Base-by-base conservation (phyloP, 441 rosid genomes). In the Pelargonium cotyledonis region DNA sequence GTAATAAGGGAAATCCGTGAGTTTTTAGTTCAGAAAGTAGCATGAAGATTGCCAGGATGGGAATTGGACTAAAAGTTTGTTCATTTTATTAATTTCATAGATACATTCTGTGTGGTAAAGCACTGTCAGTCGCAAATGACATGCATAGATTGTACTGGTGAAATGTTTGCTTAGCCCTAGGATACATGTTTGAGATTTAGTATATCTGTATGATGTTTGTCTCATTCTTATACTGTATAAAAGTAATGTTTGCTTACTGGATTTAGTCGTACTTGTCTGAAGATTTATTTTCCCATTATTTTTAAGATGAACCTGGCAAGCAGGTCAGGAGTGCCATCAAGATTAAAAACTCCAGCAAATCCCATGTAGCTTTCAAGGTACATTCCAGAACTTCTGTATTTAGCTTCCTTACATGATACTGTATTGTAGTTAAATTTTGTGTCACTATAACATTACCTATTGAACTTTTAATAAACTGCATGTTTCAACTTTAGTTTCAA, bases 321-420 rank as follows among this genome's bases (percentile, higher is more conserved):
- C 99, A 94, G 78, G 97, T 83, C 10, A 86, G 96, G 74, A 94
- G 96, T n/a, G 99, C 97, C 18, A 84, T 94, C 74, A 91, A 80
- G 84, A 89, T 94, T 44, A 94, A 94, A 74, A 94, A 94, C 76
- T 88, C 84, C 0, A 91, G 96, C 94, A 88, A 89, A 76, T 94
- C 99, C 4, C 77, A 85, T 76, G 89, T 84, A 35, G 99, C 96
- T 2, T 94, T 94, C 78, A 94, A 91, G 96, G 99, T 94, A 73
- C 63, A 14, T 3, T 6, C 65, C 14, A 60, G 23, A 58, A 69
- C 61, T 74, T 29, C 16, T n/a, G 4, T 41, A 3, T 51, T 6
- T 43, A 68, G n/a, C 3, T 26, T 44, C 46, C 61, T 23, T 2
- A 21, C 47, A 31, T 47, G 63, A 29, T 31, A 43, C 16, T 31